Evolutionary conservation across 768 basidiomycete genomes (phyloP), one percentile per base, ranked within the genome.

Genomic region (Lentinula edodes): DNA sequence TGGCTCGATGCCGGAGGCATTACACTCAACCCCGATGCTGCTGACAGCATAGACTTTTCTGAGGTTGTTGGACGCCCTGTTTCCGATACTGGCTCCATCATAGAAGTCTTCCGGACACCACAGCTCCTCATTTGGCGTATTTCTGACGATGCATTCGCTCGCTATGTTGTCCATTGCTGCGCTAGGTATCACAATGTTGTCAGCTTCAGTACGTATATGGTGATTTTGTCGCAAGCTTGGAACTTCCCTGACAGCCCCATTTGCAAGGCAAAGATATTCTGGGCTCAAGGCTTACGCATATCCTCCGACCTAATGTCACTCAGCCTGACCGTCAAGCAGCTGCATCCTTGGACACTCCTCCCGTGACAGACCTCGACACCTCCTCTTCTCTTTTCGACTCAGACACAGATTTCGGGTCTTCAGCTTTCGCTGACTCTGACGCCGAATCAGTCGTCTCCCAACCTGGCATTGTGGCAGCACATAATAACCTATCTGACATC

Each of bases 101-200:
- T 75, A n/a, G 90, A 93, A 67, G 76, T 93, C 12, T 80, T 79
- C 4, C 76, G 89, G 23, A 86, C 86, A 6, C 84, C 88, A 0
- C 72, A 83, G 10, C 82, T 86, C 69, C 78, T 93, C 18, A 78
- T 92, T 4, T 93, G 91, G 91, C 79, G 76, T n/a, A 84, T 88
- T 62, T 67, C 76, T 5, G 81, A 88, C 61, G 88, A 91, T 67
- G 78, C 85, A 0, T 93, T 91, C 74, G 85, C 88, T 34, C 80
- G 91, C 36, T 93, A 90, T 66, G 83, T 93, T 51, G 85, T 93
- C 6, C 91, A 94, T 65, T 93, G 91, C 65, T 87, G 89, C 62
- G 90, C 90, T 45, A 78, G 91, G 41, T 93, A 88, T 72, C 84
- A 92, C 70, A 85, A 85, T 61, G 72, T 93, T 62, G 87, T 93